Conservation (phyloP, 257 asterid species). For the Solanum virginianum region DNA sequence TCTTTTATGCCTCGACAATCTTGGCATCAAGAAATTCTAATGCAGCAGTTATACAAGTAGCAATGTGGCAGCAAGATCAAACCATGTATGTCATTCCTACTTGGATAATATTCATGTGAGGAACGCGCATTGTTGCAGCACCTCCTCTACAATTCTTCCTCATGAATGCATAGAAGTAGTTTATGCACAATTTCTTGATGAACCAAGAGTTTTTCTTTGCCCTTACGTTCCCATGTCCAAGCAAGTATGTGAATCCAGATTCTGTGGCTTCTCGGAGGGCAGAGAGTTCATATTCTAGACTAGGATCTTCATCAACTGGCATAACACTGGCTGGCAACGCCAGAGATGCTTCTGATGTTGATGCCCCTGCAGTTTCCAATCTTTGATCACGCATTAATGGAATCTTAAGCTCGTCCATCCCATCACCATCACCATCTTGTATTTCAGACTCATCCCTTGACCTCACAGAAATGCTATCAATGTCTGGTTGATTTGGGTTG, state of each 20-base stretch:
- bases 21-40: neutral
- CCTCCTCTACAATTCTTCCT: slow-evolving; percentile 94
- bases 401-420: slow-evolving; percentile 25
- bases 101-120: slow-evolving; percentile 68
- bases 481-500: slow-evolving; percentile 13
- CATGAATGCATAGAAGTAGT: slow-evolving; percentile 81
- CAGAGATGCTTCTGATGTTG: slow-evolving; percentile 30
- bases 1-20: neutral
- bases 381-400: slow-evolving; percentile 48
- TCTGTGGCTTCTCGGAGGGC: slow-evolving; percentile 66
- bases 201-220: slow-evolving; percentile 75
- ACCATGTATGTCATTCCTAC: slow-evolving; percentile 92
- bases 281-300: slow-evolving; percentile 74
- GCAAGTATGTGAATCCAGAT: slow-evolving; percentile 78
- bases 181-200: slow-evolving; percentile 62
- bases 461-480: slow-evolving; percentile 34
- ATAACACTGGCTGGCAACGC: slow-evolving; percentile 23
- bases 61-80: slow-evolving; percentile 13
- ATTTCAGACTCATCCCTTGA: slow-evolving; percentile 26
- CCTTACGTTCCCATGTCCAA: slow-evolving; percentile 81
- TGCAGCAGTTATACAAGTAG: neutral
- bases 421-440: slow-evolving; percentile 27
- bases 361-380: neutral
- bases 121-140: slow-evolving; percentile 84
- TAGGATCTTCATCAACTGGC: slow-evolving; percentile 56